Conservation (phyloP, 345 rosid genomes). For the Combretum micranthum region DNA sequence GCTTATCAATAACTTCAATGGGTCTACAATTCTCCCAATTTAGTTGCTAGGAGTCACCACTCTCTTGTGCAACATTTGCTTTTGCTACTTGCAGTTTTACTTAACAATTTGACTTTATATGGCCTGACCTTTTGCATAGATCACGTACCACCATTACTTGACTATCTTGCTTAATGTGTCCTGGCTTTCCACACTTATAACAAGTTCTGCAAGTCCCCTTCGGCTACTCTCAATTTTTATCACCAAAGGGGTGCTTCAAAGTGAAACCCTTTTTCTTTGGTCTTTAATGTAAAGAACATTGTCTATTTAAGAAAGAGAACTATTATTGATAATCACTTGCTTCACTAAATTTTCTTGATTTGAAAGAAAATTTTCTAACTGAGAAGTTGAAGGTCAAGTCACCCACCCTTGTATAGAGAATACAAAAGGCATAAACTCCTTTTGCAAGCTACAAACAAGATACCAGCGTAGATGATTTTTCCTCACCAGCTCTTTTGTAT, state of each 20-base stretch:
- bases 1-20: neutral
- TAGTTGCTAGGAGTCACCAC: no score
- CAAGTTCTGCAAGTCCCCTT: neutral
- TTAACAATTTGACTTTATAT: constrained; percentile 2
- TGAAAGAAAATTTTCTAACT: constrained; percentile 4
- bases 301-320: neutral
- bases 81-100: neutral
- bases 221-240: neutral
- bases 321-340: neutral
- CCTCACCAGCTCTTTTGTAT: neutral
- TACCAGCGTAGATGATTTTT: neutral
- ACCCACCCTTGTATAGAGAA: constrained; percentile 9
- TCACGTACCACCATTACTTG: no score
- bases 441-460: constrained; percentile 4
- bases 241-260: neutral
- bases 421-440: constrained; percentile 8
- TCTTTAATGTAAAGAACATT: constrained; percentile 2
- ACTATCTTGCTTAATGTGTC: constrained; percentile 1
- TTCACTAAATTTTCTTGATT: constrained; percentile 11
- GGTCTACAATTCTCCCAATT: constrained; percentile 7
- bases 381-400: constrained; percentile 1
- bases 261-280: neutral
- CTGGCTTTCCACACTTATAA: constrained; percentile 1
- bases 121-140: no score
- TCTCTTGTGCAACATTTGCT: constrained; percentile 2